Base-by-base conservation (phyloP, 352 stramenopile species). In the Globisporangium canariense region DNA sequence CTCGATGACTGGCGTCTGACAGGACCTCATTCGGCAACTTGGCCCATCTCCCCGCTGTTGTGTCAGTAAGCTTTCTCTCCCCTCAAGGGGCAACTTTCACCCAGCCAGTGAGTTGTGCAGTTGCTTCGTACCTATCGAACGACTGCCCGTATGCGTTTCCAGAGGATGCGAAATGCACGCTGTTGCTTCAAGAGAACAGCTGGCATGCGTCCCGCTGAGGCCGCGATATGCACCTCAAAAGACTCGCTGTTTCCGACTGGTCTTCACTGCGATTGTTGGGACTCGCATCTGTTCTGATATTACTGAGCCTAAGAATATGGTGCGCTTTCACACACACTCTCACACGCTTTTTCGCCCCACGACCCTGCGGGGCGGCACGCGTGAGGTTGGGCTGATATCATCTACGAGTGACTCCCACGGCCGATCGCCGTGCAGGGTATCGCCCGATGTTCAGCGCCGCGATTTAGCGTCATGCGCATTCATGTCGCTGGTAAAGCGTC, bases 1-100 rank as follows among this genome's bases (percentile, higher is more conserved):
- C 32, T 40, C 22, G 40, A 49, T 61, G 55, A 61, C 55, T 61
- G 55, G 55, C n/a, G 34, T 6, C 22, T 28, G 7, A 32, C 43
- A 43, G 46, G 41, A 51, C 52, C 41, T 51, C 18, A 62, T 62
- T 45, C 4, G 11, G 56, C 56, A 62, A 62, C 56, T 4, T 4
- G 10, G 28, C 18, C 28, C 41, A 62, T 62, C 55, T 49, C 41
- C 25, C 18, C 41, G 18, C 8, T 16, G 5, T 46, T 46, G 36
- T 58, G 18, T 3, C 18, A 18, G 20, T 20, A 16, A n/a, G 25
- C 20, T n/a, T 36, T 25, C 51, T n/a, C 51, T 58, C 11, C 40
- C 40, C 56, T 61, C 56, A 47, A 52, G 7, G 28, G 3, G 56
- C 55, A 38, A 61, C 20, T n/a, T 32, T 22, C 22, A 51, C 55